Conservation (phyloP, 257 asterid genomes). For the Lantana camara region DNA sequence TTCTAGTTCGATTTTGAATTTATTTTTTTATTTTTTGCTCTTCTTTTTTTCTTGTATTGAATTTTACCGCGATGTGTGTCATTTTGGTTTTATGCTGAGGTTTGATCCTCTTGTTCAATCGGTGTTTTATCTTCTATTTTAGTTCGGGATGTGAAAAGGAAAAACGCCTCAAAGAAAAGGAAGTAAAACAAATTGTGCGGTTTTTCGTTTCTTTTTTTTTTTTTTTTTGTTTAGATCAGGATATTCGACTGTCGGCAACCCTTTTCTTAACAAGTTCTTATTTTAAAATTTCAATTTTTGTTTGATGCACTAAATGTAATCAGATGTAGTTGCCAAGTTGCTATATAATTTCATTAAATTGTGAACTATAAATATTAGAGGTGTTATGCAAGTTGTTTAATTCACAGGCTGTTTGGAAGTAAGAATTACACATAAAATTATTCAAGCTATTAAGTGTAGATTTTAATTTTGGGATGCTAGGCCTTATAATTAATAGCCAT, state of each 20-base stretch:
- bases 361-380: conserved; percentile 3
- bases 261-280: not conserved
- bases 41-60: no score
- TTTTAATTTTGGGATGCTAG: not conserved
- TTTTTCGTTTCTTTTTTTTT: not conserved
- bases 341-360: conserved; percentile 9
- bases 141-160: not conserved
- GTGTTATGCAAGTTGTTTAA: conserved; percentile 5
- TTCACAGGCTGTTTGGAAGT: conserved; percentile 33
- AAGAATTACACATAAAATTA: conserved; percentile 7
- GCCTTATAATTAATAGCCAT: not conserved
- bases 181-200: no score
- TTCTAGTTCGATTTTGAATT: not conserved
- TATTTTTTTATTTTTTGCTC: not conserved
- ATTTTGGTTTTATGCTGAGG: not conserved
- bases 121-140: no score
- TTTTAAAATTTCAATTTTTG: not conserved
- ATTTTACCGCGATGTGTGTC: no score
- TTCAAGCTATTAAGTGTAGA: not conserved
- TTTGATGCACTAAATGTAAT: conserved; percentile 23
- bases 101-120: no score
- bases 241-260: no score
- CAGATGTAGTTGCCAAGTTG: conserved; percentile 25
- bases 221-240: not conserved
- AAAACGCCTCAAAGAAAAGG: no score